A percentile compares a stretch with the other conserved stretches of the same genome.
phyloP scores from a whole-genome alignment of 495 filamentous ascomycete species.

The Aspergillus hancockii region DNA sequence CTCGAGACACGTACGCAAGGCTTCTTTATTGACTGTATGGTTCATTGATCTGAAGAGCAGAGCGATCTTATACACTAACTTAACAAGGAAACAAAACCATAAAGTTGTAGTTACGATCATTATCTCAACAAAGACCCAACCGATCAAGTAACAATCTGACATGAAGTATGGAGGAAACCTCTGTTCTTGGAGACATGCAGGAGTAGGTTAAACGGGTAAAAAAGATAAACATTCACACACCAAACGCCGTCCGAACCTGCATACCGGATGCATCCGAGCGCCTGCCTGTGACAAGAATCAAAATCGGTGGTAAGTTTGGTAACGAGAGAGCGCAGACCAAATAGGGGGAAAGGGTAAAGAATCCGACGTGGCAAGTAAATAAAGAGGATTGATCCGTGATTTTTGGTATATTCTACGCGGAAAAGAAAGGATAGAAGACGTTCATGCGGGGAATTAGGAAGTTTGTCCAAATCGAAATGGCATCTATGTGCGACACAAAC shows the following conservation, averaged over 20 bases:
- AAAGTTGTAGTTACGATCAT: background rate
- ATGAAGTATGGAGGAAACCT: background rate
- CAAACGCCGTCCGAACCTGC: conserved; percentile 21
- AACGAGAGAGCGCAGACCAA: conserved; percentile 5
- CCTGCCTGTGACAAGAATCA: conserved; percentile 10
- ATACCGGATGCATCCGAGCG: conserved; percentile 22
- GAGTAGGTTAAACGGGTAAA: background rate
- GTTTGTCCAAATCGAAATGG: conserved; percentile 1
- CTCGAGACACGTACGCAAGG: background rate
- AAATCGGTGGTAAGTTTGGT: background rate
- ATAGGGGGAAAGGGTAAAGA: conserved; percentile 5
- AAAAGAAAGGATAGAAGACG: background rate
- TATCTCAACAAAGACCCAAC: background rate
- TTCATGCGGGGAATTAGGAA: conserved; percentile 1
- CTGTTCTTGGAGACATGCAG: background rate
- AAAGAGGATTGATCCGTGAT: conserved; percentile 7
- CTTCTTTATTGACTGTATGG: background rate
- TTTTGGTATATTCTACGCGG: conserved; percentile 7
- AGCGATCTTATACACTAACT: background rate
- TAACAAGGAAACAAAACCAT: background rate
- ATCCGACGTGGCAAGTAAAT: conserved; percentile 17
- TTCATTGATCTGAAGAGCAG: background rate
- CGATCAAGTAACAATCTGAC: conserved; percentile 3
- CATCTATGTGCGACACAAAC: conserved; percentile 4
- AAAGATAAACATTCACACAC: conserved; percentile 1